A percentile compares a stretch with the other conserved stretches of the same genome.
phyloP scores from a whole-genome alignment of 2,329 filamentous ascomycete species.

The Colletotrichum musae region DNA sequence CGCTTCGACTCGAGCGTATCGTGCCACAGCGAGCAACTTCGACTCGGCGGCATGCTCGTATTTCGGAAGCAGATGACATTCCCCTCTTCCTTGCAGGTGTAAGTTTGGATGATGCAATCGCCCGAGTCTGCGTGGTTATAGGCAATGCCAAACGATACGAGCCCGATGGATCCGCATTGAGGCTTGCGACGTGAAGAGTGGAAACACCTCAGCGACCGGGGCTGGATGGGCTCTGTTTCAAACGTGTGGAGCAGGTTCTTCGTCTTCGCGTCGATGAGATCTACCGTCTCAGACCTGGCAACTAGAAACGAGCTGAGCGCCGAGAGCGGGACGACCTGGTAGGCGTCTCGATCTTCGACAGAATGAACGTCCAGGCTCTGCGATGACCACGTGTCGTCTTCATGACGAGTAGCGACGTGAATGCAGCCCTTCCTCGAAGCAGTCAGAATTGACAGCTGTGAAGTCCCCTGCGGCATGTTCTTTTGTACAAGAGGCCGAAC shows the following conservation, averaged over 20 bases:
- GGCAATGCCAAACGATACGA: conserved; percentile 75
- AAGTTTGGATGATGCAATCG: conserved; percentile 76
- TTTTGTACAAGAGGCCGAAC: conserved; percentile 63
- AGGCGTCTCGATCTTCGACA: conserved; percentile 60
- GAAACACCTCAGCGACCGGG: conserved; percentile 72
- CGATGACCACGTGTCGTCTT: conserved; percentile 64
- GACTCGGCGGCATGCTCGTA: conserved; percentile 54
- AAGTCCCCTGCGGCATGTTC: conserved; percentile 50
- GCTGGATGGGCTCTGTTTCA: conserved; percentile 69
- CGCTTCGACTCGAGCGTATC: conserved; percentile 66
- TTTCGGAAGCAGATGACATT: conserved; percentile 72
- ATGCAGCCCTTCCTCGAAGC: conserved; percentile 66
- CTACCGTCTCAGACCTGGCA: conserved; percentile 69
- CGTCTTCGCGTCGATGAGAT: conserved; percentile 66
- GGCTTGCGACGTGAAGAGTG: conserved; percentile 67
- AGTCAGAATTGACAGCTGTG: conserved; percentile 56
- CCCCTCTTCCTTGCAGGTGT: conserved; percentile 66
- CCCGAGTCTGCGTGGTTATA: conserved; percentile 73
- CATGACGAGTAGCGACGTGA: conserved; percentile 58
- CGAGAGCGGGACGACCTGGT: conserved; percentile 72
- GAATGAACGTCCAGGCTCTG: conserved; percentile 59
- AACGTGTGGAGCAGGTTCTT: conserved; percentile 72
- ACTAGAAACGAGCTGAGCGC: conserved; percentile 73
- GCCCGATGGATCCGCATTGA: conserved; percentile 67
- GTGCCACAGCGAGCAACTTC: conserved; percentile 65